A percentile compares a stretch with the other conserved stretches of the same genome.
Conservation (phyloP, 192 early-diverging fungal genomes). For the Helicostylum pulchrum region DNA sequence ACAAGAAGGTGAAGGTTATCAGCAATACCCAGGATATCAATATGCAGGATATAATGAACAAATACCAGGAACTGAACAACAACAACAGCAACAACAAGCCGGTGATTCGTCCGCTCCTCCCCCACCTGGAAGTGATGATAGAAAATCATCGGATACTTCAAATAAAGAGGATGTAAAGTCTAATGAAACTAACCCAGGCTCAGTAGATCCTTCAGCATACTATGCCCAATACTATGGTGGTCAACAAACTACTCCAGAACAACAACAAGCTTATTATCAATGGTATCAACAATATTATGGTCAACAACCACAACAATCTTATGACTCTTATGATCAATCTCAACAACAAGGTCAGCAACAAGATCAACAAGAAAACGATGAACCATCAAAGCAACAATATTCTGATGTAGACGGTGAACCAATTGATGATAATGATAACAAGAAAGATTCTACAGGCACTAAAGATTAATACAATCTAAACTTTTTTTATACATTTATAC, state of each 20-base stretch:
- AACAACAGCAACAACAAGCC: conserved; percentile 11
- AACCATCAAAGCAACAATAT: background rate
- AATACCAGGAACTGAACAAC: background rate
- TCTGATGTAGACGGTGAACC: too few relatives aligned
- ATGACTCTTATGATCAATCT: conserved; percentile 14
- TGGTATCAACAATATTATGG: conserved; percentile 48
- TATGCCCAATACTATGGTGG: conserved; percentile 45
- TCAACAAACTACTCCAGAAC: conserved; percentile 6
- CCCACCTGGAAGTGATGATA: background rate
- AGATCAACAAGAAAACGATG: background rate
- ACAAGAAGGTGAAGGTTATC: conserved; percentile 7
- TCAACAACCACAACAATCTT: background rate
- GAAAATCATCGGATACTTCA: conserved; percentile 2
- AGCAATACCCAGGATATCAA: conserved; percentile 8
- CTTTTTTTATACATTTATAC: too few relatives aligned
- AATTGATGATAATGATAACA: too few relatives aligned
- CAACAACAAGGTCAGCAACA: background rate
- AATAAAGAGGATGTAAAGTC: background rate
- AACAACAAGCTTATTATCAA: conserved; percentile 41
- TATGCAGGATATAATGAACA: background rate
- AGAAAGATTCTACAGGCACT: too few relatives aligned
- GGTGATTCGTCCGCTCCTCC: conserved; percentile 4
- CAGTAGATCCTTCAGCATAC: conserved; percentile 22
- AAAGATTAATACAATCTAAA: too few relatives aligned
- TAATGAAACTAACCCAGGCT: background rate